Base-by-base conservation (phyloP, 192 early-diverging fungal species). In the Backusella tuberculispora region DNA sequence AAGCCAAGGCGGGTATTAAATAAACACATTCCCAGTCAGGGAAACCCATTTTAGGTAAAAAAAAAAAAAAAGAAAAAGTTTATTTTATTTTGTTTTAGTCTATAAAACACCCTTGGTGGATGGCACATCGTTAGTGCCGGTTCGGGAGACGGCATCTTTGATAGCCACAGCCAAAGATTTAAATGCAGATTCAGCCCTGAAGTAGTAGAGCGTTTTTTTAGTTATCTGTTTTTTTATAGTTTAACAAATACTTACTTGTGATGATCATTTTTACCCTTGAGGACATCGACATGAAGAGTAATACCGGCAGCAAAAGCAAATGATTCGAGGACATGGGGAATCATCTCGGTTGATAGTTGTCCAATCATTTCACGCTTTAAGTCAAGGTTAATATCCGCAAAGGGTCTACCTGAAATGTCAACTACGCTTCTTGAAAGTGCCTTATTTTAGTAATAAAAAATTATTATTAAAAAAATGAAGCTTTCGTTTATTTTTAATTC, bases 161-260 rank as follows among this genome's bases (percentile, higher is more conserved):
- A 99, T 72, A 15, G 98, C 98, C 26, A 99, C 90, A n/a, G 98
- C 98, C 42, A 96, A 85, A 0, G 97, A 95, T 85, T 99, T 99
- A 88, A 99, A 99, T 6, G 98, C 92, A 37, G 95, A 90, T 83
- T 99, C 98, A 14, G 97, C 89, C 34, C 93, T 97, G 79, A 1
- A 78, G 24, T 24, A 60, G 26, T 53, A 73, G n/a, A 40, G 69
- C 6, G 29, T 74, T 53, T 34, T 34, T 34, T 34, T 34, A 34
- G 2, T 34, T 34, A 34, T 34, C 29, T 34, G 53, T 43, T 43
- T 43, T 9, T 43, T 63, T 68, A 50, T 60, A 12, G 21, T 26
- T 26, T 60, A 60, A 26, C 53, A 60, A 60, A 14, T 26, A 78
- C 82, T 70, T 85, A 96, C 95, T 93, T 84, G 79, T 98, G 98